Conservation (phyloP, 352 stramenopile species). For the Pythium oligandrum region DNA sequence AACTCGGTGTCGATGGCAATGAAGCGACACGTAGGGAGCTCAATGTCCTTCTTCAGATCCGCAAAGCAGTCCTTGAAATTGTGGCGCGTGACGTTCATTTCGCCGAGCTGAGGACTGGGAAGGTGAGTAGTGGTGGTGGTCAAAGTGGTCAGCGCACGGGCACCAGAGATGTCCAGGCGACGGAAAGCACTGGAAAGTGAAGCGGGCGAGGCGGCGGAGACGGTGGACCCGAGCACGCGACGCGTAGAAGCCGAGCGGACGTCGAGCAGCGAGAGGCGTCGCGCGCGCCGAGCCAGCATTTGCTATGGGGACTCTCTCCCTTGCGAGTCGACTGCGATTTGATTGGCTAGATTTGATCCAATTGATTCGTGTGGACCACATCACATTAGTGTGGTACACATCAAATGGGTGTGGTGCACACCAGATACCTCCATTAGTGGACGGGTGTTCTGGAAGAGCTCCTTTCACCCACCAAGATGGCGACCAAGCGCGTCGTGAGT, state of each 20-base stretch:
- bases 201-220: neutral
- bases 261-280: neutral
- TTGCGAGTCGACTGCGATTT: neutral
- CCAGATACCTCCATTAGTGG: no score
- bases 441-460: no score
- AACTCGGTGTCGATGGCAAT: constrained; percentile 84
- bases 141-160: no score
- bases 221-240: neutral
- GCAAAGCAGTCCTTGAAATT: constrained; percentile 64
- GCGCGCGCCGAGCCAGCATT: constrained; percentile 8
- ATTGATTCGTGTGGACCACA: constrained; percentile 5
- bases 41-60: constrained; percentile 57
- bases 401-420: no score
- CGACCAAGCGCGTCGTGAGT: constrained; percentile 28
- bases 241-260: neutral
- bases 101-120: constrained; percentile 1
- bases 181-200: constrained; percentile 2
- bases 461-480: neutral
- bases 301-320: no score
- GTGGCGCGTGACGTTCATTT: constrained; percentile 81
- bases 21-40: constrained; percentile 58
- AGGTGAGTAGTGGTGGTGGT: neutral
- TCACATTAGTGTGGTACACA: neutral
- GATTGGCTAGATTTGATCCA: constrained; percentile 6
- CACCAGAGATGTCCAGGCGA: no score